Base-by-base conservation (phyloP, 2,329 filamentous ascomycete species). In the Whalleya microplaca region DNA sequence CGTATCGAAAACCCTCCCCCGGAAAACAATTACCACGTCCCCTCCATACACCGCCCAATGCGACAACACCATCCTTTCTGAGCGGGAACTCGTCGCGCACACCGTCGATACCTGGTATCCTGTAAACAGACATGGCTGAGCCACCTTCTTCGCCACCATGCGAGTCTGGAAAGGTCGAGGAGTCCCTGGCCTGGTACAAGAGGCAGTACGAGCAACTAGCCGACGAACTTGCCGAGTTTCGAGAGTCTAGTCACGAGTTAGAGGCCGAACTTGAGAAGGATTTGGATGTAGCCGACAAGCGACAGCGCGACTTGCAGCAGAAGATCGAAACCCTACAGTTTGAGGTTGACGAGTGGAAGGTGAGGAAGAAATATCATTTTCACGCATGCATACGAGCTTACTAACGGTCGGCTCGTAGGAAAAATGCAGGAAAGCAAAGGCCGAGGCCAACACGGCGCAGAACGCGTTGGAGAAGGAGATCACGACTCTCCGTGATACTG, bases 261-360 rank as follows among this genome's bases (percentile, higher is more conserved):
- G 95, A 99, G 75, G 86, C 89, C 46, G 95, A 98, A 75, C 81
- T 99, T 51, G 95, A 99, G 76, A 96, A 93, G 79, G 95, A 99
- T 73, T 88, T 99, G 55, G 94, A 98, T 68, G 89, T 91, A 44
- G 93, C 93, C 44, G 95, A 99, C 80, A 96, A 96, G 79, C 86
- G 92, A 67, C 94, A 98, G 77, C 85, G 92, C 62, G 81, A 87
- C 63, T 76, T 97, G 66, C 88, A 93, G 73, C 89, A 96, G 73
- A 96, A 94, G 78, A 89, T 91, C 0, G 94, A 98, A 74, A 84
- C 82, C 40, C 75, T 96, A 61, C 86, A 84, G 48, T 99, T 92
- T 70, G 93, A 98, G 74, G 93, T 95, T 0, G 92, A 98, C 56
- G 95, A 99, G 76, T 99, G 95, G 95, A 98, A 98, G 87, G 92